Evolutionary conservation across 768 basidiomycete genomes (phyloP), one percentile per base, ranked within the genome.

Genomic region (Auriscalpium vulgare): DNA sequence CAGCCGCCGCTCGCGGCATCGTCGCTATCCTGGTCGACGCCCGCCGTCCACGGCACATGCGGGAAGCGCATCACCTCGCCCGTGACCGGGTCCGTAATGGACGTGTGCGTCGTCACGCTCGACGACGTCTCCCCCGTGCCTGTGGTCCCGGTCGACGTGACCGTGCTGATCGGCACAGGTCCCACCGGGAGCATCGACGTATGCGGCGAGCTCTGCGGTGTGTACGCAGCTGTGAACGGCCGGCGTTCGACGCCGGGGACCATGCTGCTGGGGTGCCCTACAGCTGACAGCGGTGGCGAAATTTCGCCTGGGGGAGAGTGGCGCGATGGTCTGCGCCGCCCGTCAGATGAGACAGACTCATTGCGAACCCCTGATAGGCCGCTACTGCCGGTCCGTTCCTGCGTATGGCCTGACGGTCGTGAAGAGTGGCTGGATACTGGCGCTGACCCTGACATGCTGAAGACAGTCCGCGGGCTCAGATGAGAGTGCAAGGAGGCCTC

Each of bases 401-500:
- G 65, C 34, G 63, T 53, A 43, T 59, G 59, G 1, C 49, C 57
- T 38, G 81, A 81, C 13, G 76, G 80, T 2, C 75, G 71, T 2
- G 83, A 84, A 2, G 82, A 83, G 54, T 66, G 72, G 7, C 72
- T 67, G 4, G 80, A 78, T 11, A 74, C 66, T 8, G 82, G 72
- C 10, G 75, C 79, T 3, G 84, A 85, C 38, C 79, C 80, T 5
- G 64, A 51, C 37, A 74, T 70, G 7, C 81, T 80, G 47, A 75
- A 74, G 29, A 64, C 66, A 1, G 76, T 70, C 14, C 70, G 65
- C 0, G 83, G 80, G 60, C 74, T 75, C 17, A 84, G 66, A 53
- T 79, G 78, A 1, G 84, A 83, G 19, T 84, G 79, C 10, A 88
- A 66, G 0, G 87, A 88, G 23, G 78, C 83, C 60, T 78, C 76